Conservation (phyloP, 176 grass and related monocot genomes). For the Musa beccarii region DNA sequence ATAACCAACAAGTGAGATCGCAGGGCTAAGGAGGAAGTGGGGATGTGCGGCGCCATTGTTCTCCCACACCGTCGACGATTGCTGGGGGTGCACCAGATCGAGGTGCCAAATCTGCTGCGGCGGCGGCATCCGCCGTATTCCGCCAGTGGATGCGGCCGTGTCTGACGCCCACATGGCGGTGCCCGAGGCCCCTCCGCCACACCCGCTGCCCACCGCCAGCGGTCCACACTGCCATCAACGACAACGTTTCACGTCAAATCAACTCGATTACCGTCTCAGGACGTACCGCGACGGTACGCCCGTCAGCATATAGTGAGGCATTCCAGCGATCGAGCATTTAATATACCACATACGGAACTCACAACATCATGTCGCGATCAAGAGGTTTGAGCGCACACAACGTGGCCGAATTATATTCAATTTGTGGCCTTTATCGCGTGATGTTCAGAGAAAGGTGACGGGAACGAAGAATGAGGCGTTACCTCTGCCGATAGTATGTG, state of each 20-base stretch:
- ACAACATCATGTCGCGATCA: no score
- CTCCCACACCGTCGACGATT: slow-evolving; percentile 18
- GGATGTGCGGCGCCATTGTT: slow-evolving; percentile 17
- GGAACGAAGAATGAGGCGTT: slow-evolving; percentile 1
- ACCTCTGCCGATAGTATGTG: slow-evolving; percentile 65
- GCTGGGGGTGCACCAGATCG: neutral
- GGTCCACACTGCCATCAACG: slow-evolving; percentile 2
- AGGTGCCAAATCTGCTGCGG: slow-evolving; percentile 1
- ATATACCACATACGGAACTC: no score
- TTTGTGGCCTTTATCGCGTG: neutral
- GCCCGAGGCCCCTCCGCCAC: neutral
- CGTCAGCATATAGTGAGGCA: no score
- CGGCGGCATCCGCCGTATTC: neutral
- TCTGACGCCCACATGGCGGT: neutral
- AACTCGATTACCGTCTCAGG: no score
- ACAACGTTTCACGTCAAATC: neutral
- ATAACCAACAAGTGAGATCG: slow-evolving; percentile 50
- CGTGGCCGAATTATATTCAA: neutral
- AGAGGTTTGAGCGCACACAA: no score
- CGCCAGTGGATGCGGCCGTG: neutral
- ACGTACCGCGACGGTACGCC: no score
- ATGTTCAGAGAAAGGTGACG: neutral
- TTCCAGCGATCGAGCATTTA: no score
- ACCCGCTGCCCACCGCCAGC: neutral
- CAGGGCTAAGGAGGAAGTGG: slow-evolving; percentile 41